Evolutionary conservation across 495 filamentous ascomycete genomes (phyloP).

Genomic region (Talaromyces nanjingensis): DNA sequence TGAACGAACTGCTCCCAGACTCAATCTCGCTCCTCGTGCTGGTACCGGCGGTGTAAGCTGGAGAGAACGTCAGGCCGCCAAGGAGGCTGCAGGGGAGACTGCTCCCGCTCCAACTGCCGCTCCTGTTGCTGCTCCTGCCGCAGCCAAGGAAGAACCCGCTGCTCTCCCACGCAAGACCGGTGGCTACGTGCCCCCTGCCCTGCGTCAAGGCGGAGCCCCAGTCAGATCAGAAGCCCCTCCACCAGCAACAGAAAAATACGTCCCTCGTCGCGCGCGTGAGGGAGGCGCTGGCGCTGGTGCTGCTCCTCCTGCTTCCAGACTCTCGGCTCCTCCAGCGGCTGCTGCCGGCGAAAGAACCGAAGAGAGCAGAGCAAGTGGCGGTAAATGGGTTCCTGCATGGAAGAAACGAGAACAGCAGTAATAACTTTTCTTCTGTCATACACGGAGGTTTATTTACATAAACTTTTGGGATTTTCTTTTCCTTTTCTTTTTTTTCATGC

Average conservation of each 20-base stretch:
- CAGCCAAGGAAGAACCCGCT: constrained; percentile 23
- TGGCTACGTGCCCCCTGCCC: constrained; percentile 46
- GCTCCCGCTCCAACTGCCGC: not conserved
- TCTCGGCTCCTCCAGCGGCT: not conserved
- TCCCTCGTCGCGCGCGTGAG: constrained; percentile 33
- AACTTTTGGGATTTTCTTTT: not conserved
- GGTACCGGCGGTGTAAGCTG: constrained; percentile 62
- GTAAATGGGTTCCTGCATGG: constrained; percentile 39
- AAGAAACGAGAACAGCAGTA: constrained; percentile 30
- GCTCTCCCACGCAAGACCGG: constrained; percentile 27
- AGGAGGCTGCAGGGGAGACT: constrained; percentile 30
- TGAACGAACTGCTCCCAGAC: constrained; percentile 56
- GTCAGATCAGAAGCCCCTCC: constrained; percentile 20
- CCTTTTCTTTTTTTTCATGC: constrained; percentile 1
- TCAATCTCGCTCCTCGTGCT: constrained; percentile 50
- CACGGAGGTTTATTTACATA: not conserved
- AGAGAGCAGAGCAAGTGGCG: constrained; percentile 24
- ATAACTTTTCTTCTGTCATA: constrained; percentile 2
- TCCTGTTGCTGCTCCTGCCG: constrained; percentile 21
- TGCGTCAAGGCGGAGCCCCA: constrained; percentile 29
- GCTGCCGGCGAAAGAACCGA: constrained; percentile 23
- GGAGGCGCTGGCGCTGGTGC: constrained; percentile 16
- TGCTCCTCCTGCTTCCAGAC: constrained; percentile 19
- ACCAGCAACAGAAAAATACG: constrained; percentile 23
- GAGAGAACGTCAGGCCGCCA: constrained; percentile 79